A percentile compares a stretch with the other conserved stretches of the same genome.
Conservation (phyloP, 2,329 filamentous ascomycete genomes). For the Botrytis cinerea region DNA sequence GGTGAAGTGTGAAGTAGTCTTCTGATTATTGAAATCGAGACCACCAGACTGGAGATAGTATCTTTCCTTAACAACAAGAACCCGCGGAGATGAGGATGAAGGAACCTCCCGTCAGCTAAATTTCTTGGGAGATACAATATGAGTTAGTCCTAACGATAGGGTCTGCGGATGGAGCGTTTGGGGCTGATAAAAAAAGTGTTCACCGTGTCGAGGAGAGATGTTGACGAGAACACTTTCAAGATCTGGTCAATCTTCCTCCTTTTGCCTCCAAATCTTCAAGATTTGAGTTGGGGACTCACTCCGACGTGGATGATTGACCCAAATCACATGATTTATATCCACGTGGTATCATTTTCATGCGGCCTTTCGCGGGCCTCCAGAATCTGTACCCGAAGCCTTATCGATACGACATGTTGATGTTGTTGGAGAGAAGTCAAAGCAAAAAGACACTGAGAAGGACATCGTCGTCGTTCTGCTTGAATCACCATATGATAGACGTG, state of each 20-base stretch:
- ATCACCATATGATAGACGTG: neutral
- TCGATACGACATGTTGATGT: constrained; percentile 4
- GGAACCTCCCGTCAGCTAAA: neutral
- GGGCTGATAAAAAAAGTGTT: neutral
- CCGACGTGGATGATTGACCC: neutral
- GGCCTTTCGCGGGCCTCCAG: neutral
- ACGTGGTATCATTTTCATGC: constrained; percentile 2
- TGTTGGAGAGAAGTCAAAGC: neutral
- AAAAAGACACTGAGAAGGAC: neutral
- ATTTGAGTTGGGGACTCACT: neutral
- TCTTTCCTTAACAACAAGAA: neutral
- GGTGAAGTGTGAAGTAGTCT: neutral
- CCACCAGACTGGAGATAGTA: neutral
- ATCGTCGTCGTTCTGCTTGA: too few relatives aligned
- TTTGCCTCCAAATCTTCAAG: neutral
- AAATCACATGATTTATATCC: neutral
- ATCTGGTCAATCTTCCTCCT: neutral
- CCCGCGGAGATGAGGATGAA: neutral
- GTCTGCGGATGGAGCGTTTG: neutral
- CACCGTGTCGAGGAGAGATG: neutral
- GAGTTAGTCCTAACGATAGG: neutral
- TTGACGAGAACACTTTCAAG: neutral
- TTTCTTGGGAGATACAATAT: neutral
- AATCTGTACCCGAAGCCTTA: neutral
- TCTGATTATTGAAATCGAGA: neutral